These are phyloP conservation scores for Diplodia corticola DNA, from an alignment of 2,329 filamentous ascomycete species.

Conservation along the genomic window DNA sequence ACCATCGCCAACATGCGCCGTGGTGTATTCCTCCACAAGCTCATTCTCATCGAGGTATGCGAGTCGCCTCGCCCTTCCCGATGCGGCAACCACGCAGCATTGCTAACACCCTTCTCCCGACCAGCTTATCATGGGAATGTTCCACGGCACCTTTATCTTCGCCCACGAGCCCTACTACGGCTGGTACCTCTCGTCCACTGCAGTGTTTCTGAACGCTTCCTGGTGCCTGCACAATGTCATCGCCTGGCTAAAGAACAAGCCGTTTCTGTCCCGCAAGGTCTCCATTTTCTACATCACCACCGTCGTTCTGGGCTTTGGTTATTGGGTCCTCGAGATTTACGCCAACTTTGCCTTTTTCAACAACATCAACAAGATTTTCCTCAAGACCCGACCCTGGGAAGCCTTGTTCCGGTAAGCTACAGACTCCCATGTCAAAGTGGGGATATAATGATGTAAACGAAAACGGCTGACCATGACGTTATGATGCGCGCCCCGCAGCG, in stretches of 20 bases:
- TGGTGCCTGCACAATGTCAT: constrained; percentile 67
- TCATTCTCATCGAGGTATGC: constrained; percentile 52
- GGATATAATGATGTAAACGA: background rate
- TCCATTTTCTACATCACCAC: constrained; percentile 60
- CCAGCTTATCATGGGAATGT: constrained; percentile 57
- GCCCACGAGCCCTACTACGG: constrained; percentile 57
- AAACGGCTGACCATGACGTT: background rate
- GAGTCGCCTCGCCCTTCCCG: constrained; percentile 4
- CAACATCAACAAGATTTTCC: constrained; percentile 54
- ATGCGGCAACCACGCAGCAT: background rate
- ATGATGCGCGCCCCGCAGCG: constrained; percentile 37
- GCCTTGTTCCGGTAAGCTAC: constrained; percentile 56
- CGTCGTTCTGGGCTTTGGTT: constrained; percentile 60
- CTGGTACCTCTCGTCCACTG: constrained; percentile 64
- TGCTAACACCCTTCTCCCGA: background rate
- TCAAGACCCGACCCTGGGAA: constrained; percentile 59
- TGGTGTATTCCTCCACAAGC: constrained; percentile 51
- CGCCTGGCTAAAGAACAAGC: constrained; percentile 66
- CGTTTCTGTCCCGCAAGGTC: constrained; percentile 55
- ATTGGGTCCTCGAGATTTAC: constrained; percentile 66
- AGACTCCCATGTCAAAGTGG: too few relatives aligned
- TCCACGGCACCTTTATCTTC: constrained; percentile 62
- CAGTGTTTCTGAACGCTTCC: constrained; percentile 62
- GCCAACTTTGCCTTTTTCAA: constrained; percentile 67
- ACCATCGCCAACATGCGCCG: constrained; percentile 52